Evolutionary conservation across 108 stramenopile genomes (phyloP), one percentile per base, ranked within the genome.

Genomic region (Skeletonema menzelii): DNA sequence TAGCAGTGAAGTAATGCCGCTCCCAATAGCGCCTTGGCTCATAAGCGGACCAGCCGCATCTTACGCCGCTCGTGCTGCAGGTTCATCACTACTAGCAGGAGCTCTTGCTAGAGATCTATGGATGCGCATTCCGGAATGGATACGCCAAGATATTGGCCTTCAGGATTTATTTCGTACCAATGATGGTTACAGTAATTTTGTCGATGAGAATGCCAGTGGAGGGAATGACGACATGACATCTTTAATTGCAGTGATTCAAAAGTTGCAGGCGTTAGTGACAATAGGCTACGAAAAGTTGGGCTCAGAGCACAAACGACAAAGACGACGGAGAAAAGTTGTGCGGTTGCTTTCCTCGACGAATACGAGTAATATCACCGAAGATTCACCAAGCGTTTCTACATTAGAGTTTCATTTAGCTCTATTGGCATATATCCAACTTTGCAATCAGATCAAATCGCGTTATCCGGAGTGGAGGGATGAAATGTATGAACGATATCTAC

Each of bases 371-470:
- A 10, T 55, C 17, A 17, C 61, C 67, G 57, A 63, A 37, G 47
- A 64, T n/a, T 10, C 57, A 14, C 28, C 57, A 49, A 17, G 26
- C 34, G 73, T 82, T 49, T 72, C 73, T 20, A 63, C 86, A 46
- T 80, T 86, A 44, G 86, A 88, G 60, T 63, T 85, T 30, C 86
- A 88, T 65, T 86, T 85, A 11, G 84, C 90, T 14, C 42, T 91
- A 15, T 63, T 91, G 46, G 85, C 83, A 14, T 88, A 83, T 57
- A 58, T 87, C 32, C 87, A 91, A 63, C 62, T 86, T 17, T 79
- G 65, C 3, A 75, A 75, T 58, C 75, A 82, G 47, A 73, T 82
- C 5, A 67, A 60, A 7, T 67, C 49, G 26, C 59, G 67, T 17
- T 63, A 65, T 69, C 82, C 82, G n/a, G 58, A 15, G 44, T 75